Base-by-base conservation (phyloP, 192 early-diverging fungal species). In the Allomyces javanicus region DNA sequence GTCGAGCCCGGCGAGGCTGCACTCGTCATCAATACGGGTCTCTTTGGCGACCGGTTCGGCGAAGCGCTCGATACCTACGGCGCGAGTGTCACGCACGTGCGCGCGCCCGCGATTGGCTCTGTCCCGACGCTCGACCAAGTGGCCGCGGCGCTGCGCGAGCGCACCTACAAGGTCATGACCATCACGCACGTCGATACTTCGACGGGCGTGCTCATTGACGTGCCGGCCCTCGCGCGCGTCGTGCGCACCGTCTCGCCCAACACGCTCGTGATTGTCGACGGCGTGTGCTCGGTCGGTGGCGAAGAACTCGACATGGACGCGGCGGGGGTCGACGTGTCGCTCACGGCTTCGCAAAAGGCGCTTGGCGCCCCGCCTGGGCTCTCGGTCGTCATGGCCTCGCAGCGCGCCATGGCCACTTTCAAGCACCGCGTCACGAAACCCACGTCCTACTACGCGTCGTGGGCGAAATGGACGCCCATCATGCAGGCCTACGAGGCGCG, bases 111-210 rank as follows among this genome's bases (percentile, higher is more conserved):
- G 25, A 73, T 87, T 44, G 93, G 91, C 25, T 73, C 80, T 64
- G 79, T 84, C 25, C 88, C 90, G 67, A 69, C 82, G 63, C 69
- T 87, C 63, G 86, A 76, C 0, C 76, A 83, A 64, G 79, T 98
- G 62, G 78, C 78, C 17, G 69, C 76, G 55, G 88, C 84, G 26
- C 74, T 98, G 62, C 65, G 67, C 25, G 44, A 50, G 22, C 24
- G 50, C 44, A 63, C 68, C 68, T 92, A 85, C 81, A 95, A 95
- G 79, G 71, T 91, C 27, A 76, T 98, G 40, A 92, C 92, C 24
- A 77, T 98, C 67, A 91, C 95, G 45, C 95, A 98, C 68, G 93
- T 95, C 14, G 95, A 98, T 72, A 97, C 95, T 3, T 94, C 92
- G 24, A 90, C 93, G 21, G 89, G 91, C 67, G 95, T 98, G 61